Evolutionary conservation across 1,139 yeast genomes (phyloP), one percentile per base, ranked within the genome.

Genomic region (Yamadazyma pseudoaaseri): DNA sequence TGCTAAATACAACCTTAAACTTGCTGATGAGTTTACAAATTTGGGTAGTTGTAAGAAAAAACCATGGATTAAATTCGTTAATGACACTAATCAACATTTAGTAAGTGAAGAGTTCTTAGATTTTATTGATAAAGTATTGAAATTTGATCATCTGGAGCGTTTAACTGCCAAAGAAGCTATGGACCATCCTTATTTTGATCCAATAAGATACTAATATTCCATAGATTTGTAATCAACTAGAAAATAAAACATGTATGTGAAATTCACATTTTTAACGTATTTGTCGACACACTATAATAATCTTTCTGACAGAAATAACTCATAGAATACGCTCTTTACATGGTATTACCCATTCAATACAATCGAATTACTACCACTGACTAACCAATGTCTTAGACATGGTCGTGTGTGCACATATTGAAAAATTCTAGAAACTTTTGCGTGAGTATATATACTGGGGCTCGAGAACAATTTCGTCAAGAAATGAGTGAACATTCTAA

Each of bases 1-100:
- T 46, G 65, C 70, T 33, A 89, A 83, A 58, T 92, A 92, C 58
- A 80, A 80, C 34, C 73, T 92, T 43, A 73, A 73, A 14, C 69
- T 92, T 40, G 80, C 87, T 39, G 75, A 77, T 27, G 96, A 90
- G 51, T 86, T 86, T 56, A 90, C 84, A 52, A 86, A 82, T 46
- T 63, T 86, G 56, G 89, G 87, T 12, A 75, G 77, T 43, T 86
- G 81, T 57, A 79, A 85, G 37, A 71, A 74, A 49, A 78, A 79
- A 48, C 82, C 85, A 15, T 83, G 89, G 90, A 55, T 56, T 25
- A 56, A 76, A 34, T 81, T 81, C 47, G 61, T 77, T 28, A 76
- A 66, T 46, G 61, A 65, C 16, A 68, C 63, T 6, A 76, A 76
- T 45, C 64, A 68, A 40, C 70, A 73, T 43, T 56, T 80, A 44